Percentiles rank a stretch among this genome's conserved stretches.
These are phyloP conservation scores for Mucor sp. DNA, from an alignment of 371 early-diverging fungal genomes.

Conservation along the genomic window DNA sequence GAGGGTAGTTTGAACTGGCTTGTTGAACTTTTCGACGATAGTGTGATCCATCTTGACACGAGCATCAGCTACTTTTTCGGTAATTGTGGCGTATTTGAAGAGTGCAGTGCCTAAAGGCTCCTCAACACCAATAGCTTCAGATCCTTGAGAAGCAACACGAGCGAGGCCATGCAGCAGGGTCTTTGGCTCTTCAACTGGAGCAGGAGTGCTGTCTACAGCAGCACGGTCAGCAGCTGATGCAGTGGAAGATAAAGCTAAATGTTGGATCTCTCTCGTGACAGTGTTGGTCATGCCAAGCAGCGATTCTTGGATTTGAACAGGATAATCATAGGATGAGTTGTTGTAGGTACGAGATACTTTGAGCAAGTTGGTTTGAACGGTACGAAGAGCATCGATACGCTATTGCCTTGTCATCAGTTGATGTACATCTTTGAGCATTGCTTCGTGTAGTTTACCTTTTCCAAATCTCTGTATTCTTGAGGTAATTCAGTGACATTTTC, in stretches of 20 bases:
- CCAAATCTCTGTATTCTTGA: slow-evolving; percentile 83
- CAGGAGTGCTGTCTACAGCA: slow-evolving; percentile 14
- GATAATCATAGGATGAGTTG: slow-evolving; percentile 73
- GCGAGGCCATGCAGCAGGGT: slow-evolving; percentile 75
- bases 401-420: slow-evolving; percentile 1
- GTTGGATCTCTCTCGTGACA: slow-evolving; percentile 64
- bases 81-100: slow-evolving; percentile 78
- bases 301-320: slow-evolving; percentile 72
- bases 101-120: slow-evolving; percentile 83
- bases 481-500: slow-evolving; percentile 88
- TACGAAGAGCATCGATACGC: slow-evolving; percentile 69
- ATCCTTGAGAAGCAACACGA: slow-evolving; percentile 57
- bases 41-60: slow-evolving; percentile 73
- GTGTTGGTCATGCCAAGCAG: slow-evolving; percentile 64
- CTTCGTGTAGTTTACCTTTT: slow-evolving; percentile 51
- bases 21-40: slow-evolving; percentile 71
- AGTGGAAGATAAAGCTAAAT: slow-evolving; percentile 53
- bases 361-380: slow-evolving; percentile 64
- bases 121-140: slow-evolving; percentile 66
- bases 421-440: neutral
- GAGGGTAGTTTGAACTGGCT: slow-evolving; percentile 71
- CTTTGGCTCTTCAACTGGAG: slow-evolving; percentile 45
- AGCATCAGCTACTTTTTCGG: slow-evolving; percentile 82
- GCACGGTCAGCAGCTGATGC: slow-evolving; percentile 54
- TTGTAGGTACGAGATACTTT: slow-evolving; percentile 74